Conservation (phyloP, 208 protist genomes). For the Borovskyia barvae region DNA sequence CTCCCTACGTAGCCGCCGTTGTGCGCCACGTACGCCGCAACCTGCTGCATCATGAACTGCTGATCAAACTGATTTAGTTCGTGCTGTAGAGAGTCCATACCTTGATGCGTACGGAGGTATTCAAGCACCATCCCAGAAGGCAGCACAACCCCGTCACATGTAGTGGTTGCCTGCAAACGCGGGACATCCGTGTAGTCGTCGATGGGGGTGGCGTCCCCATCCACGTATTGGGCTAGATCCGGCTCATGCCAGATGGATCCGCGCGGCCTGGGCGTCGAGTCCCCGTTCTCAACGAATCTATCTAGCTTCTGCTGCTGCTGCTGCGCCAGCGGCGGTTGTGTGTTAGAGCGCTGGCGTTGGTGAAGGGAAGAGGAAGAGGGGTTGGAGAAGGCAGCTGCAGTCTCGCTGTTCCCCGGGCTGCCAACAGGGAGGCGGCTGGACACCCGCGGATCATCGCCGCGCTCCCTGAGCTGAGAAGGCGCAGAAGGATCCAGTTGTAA, state of each 20-base stretch:
- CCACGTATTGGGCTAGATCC: conserved; percentile 36
- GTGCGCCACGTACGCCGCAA: conserved; percentile 32
- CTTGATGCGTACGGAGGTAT: conserved; percentile 82
- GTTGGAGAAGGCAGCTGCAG: neutral
- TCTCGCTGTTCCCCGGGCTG: conserved; percentile 1
- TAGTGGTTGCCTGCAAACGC: conserved; percentile 46
- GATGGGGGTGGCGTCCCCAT: conserved; percentile 66
- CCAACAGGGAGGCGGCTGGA: too few species aligned
- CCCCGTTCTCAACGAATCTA: neutral
- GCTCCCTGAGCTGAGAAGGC: neutral
- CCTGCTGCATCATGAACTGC: conserved; percentile 33
- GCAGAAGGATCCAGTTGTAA: conserved; percentile 22
- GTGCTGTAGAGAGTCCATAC: conserved; percentile 66
- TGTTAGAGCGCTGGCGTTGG: conserved; percentile 26
- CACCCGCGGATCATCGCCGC: neutral
- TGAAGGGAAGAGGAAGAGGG: conserved; percentile 7
- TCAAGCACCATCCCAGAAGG: conserved; percentile 83
- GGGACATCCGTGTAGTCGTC: conserved; percentile 48
- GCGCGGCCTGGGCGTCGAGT: conserved; percentile 15
- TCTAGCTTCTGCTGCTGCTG: too few species aligned
- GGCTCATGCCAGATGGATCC: conserved; percentile 69
- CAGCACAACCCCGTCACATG: conserved; percentile 43
- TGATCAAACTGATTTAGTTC: conserved; percentile 58
- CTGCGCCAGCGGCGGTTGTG: conserved; percentile 19
- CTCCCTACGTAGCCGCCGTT: conserved; percentile 11